Evolutionary conservation across 1,284 basidiomycete genomes (phyloP).

Genomic region (Ceratobasidium sp.): DNA sequence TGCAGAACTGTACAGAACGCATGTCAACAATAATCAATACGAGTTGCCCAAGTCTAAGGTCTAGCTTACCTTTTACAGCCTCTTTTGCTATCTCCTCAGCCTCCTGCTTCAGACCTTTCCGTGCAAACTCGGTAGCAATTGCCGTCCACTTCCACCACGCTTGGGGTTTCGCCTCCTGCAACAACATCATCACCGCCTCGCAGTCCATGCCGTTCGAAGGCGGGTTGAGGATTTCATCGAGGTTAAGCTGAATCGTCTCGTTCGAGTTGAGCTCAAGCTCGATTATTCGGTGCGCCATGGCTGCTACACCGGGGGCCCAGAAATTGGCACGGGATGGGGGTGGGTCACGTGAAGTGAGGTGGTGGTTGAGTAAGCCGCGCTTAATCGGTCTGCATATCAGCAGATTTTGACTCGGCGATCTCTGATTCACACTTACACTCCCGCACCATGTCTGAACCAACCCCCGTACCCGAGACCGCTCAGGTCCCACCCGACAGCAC

Average conservation of each 20-base stretch:
- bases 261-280: conserved; percentile 41
- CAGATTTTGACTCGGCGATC: conserved; percentile 35
- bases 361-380: conserved; percentile 6
- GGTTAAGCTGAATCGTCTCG: conserved; percentile 51
- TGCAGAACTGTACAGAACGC: conserved; percentile 54
- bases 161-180: conserved; percentile 54
- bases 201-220: conserved; percentile 53
- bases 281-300: conserved; percentile 39
- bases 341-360: conserved; percentile 2
- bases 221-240: conserved; percentile 54
- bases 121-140: conserved; percentile 56
- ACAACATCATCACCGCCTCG: conserved; percentile 51
- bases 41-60: background rate
- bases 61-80: conserved; percentile 53
- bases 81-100: conserved; percentile 53
- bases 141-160: conserved; percentile 53
- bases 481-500: conserved; percentile 11
- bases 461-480: conserved; percentile 1
- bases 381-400: conserved; percentile 4
- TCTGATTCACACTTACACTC: conserved; percentile 25
- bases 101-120: conserved; percentile 50
- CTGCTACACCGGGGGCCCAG: background rate
- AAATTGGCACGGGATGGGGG: background rate
- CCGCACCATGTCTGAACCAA: conserved; percentile 44
- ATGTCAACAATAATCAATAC: conserved; percentile 3